phyloP scores from a whole-genome alignment of 139 green algal species.

The Pseudopediastrum boryanum region DNA sequence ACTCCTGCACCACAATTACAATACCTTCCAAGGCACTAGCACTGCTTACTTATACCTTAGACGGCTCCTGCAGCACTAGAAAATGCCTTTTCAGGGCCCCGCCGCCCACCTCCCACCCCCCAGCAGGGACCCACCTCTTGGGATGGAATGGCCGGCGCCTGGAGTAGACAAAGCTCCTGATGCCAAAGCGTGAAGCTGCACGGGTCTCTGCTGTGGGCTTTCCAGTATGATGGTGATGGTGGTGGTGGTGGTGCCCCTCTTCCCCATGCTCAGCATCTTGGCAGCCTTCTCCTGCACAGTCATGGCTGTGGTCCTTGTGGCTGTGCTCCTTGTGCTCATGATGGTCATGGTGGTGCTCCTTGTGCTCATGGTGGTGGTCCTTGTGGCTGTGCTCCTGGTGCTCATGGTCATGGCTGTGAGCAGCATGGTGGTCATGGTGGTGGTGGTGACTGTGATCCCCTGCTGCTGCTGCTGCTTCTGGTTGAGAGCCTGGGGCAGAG shows the following conservation, averaged over 20 bases:
- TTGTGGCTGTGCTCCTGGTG: constrained; percentile 32
- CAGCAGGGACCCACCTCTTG: constrained; percentile 55
- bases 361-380: constrained; percentile 31
- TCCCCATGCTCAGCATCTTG: constrained; percentile 5
- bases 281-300: constrained; percentile 5
- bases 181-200: constrained; percentile 80
- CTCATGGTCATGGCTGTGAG: constrained; percentile 36
- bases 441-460: constrained; percentile 46
- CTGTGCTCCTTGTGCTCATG: constrained; percentile 42
- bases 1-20: too few relatives aligned
- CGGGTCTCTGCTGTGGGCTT: constrained; percentile 45
- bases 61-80: neutral
- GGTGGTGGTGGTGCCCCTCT: constrained; percentile 40
- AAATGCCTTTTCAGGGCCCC: neutral
- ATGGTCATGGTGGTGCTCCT: constrained; percentile 24
- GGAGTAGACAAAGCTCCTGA: constrained; percentile 89
- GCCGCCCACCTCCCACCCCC: neutral
- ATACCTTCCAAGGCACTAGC: too few relatives aligned
- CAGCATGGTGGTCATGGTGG: constrained; percentile 29
- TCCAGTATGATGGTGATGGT: constrained; percentile 33
- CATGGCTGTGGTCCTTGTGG: constrained; percentile 36
- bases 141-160: constrained; percentile 88
- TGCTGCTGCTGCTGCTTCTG: constrained; percentile 71
- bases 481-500: too few relatives aligned
- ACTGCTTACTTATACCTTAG: too few relatives aligned